These are phyloP conservation scores for Cytospora chrysosperma DNA, from an alignment of 2,329 filamentous ascomycete species.

Conservation along the genomic window DNA sequence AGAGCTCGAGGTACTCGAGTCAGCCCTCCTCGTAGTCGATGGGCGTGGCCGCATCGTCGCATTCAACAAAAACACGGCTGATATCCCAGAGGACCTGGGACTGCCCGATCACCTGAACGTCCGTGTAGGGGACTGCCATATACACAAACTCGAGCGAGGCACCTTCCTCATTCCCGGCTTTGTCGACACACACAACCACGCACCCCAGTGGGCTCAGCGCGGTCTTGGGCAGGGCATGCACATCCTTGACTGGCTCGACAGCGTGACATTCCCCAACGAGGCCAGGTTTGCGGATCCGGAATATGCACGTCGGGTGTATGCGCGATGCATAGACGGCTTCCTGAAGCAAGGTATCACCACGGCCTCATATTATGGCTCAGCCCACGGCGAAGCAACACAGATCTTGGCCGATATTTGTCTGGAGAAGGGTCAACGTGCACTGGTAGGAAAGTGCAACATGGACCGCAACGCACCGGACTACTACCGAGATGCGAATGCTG, in stretches of 20 bases:
- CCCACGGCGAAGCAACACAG: conserved; percentile 55
- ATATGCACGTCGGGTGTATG: conserved; percentile 54
- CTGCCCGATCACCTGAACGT: conserved; percentile 24
- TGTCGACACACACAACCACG: conserved; percentile 68
- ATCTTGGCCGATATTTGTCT: conserved; percentile 56
- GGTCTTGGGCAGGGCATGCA: conserved; percentile 51
- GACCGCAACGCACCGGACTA: conserved; percentile 55
- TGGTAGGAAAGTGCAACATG: conserved; percentile 65
- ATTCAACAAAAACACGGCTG: conserved; percentile 27
- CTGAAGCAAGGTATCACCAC: conserved; percentile 63
- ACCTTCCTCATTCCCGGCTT: conserved; percentile 60
- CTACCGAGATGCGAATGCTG: conserved; percentile 47
- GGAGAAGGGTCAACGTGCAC: conserved; percentile 54
- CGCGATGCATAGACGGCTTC: conserved; percentile 53
- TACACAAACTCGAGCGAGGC: conserved; percentile 37
- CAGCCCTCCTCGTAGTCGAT: conserved; percentile 25
- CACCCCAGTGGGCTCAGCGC: conserved; percentile 54
- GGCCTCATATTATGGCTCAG: conserved; percentile 59
- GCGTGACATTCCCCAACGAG: conserved; percentile 65
- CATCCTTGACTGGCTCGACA: conserved; percentile 62
- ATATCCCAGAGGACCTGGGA: neutral
- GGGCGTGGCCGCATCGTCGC: conserved; percentile 30
- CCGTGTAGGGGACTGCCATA: conserved; percentile 21
- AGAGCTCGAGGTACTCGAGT: conserved; percentile 18
- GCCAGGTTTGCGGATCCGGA: conserved; percentile 54